Evolutionary conservation across 2,329 filamentous ascomycete genomes (phyloP), one percentile per base, ranked within the genome.

Genomic region (Penicillium crustosum): DNA sequence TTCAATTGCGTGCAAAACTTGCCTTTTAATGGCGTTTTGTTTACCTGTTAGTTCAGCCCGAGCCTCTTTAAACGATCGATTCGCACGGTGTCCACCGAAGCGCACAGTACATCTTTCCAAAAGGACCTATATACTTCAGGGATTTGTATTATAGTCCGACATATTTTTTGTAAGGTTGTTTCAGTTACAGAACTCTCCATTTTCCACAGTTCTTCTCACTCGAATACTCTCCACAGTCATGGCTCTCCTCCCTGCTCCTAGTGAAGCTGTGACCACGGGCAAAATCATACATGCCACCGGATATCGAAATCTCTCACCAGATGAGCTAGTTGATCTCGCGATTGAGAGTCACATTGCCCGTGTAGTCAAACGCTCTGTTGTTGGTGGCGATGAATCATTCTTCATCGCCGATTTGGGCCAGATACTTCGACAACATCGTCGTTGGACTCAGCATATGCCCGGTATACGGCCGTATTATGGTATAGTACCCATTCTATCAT

Each of bases 381-480:
- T 57, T 19, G 58, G 54, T 9, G 54, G 58, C 1, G 64, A 64
- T 50, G 61, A 61, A 17, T 58, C 65, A 2, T 68, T 68, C 31
- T 68, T 66, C 45, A 47, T 68, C 6, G 66, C 61, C 13, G 65
- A 68, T 48, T 21, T 65, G 43, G 62, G 64, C 2, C 59, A 59
- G 31, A 41, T 66, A 19, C 23, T 50, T 17, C 55, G 57, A 25
- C 66, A 66, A 25, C 60, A 68, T 59, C 60, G 51, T 15, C 49
- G 55, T 9, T 68, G 64, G 66, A 58, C 23, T 13, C 53, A 55
- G 19, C 42, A 44, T 25, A 44, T 68, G n/a, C 58, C 63, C 2
- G 56, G 27, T 2, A 55, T 68, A 13, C 55, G 61, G 6, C 66
- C 66, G 4, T 67, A 65, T 39, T 68, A 68, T 44, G 64, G 66